Base-by-base conservation (phyloP, 2,329 filamentous ascomycete genomes). In the Trichoderma atrobrunneum region DNA sequence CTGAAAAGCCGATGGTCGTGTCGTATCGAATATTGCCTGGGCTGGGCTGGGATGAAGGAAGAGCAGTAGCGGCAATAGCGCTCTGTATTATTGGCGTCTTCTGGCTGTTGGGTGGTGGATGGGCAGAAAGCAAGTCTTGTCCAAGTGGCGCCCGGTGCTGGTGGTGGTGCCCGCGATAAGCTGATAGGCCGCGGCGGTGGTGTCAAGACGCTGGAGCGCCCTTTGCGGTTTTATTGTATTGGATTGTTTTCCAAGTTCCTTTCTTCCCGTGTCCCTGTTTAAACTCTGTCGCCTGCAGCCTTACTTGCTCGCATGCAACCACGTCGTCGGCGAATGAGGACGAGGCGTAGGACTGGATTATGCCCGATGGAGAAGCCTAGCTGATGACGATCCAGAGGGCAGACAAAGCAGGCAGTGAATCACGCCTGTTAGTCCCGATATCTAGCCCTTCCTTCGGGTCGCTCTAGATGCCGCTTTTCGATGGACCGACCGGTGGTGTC, bases 131-230 rank as follows among this genome's bases (percentile, higher is more conserved):
- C 48, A 64, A 61, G 56, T n/a, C 32, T 39, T 36, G 63, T 66
- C 43, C 48, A 63, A 39, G 70, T 72, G 57, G 70, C 51, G 71
- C 57, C 59, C 43, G 59, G 48, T 7, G 48, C n/a, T 24, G 43
- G 18, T 64, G 71, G 66, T 65, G 71, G 71, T 72, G 71, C 51
- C 61, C 32, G 59, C 43, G 61, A 69, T 54, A 51, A 61, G 71
- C 59, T 72, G 71, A 72, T 72, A 72, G 71, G 71, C 60, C 36
- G 66, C 71, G 63, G 34, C 51, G 71, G 59, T 65, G 32, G 62
- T 60, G 67, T 73, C 72, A n/a, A 61, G 56, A 34, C 32, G 28
- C 54, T 61, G 54, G 51, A 59, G 65, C 51, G 54, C 65, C 48
- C 63, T 66, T 66, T 59, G 64, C 64, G 64, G 48, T 48, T 62